Base-by-base conservation (phyloP, 139 green algal species). In the Nannochloris sp. region DNA sequence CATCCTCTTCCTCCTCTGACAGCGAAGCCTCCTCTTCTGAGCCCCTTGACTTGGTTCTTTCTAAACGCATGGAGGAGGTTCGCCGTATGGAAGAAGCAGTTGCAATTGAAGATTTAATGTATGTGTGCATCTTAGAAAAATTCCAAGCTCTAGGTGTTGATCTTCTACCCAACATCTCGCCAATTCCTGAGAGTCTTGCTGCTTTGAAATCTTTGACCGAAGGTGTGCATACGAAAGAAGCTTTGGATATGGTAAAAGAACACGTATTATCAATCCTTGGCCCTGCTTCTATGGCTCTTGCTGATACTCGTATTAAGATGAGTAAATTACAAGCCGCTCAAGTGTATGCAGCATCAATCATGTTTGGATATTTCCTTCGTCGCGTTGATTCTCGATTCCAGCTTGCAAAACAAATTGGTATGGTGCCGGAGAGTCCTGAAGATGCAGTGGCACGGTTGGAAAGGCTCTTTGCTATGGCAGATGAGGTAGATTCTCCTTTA, bases 361-460 rank as follows among this genome's bases (percentile, higher is more conserved):
- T 99, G 90, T 99, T 98, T 85, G 93, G 93, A 32, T 99, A 99
- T 78, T 99, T 98, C 70, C 63, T 99, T 48, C 73, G 90, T 2
- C 74, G 87, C 2, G 90, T 97, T 36, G 92, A 99, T 81, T 83
- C 80, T 63, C 86, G 93, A 27, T 99, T 97, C 74, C 87, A 96
- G 80, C 82, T 99, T 57, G 93, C 96, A 63, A 78, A 82, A 54
- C 59, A 72, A n/a, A 54, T 95, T 47, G 92, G 90, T 27, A 72
- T 83, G 30, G 65, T 95, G 57, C 65, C 73, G 7, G 38, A 81
- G 37, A 60, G 57, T 30, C 60, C 74, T 9, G 84, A 89, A 35
- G 87, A 96, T n/a, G 85, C 89, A 2, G 85, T 96, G 25, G 76
- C 68, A 23, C 67, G 88, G 6, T 71, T 95, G 59, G 89, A 95